A percentile compares a stretch with the other conserved stretches of the same genome.
Evolutionary conservation across 2,329 filamentous ascomycete species (phyloP).

Genomic region (Westerdykella sp.): DNA sequence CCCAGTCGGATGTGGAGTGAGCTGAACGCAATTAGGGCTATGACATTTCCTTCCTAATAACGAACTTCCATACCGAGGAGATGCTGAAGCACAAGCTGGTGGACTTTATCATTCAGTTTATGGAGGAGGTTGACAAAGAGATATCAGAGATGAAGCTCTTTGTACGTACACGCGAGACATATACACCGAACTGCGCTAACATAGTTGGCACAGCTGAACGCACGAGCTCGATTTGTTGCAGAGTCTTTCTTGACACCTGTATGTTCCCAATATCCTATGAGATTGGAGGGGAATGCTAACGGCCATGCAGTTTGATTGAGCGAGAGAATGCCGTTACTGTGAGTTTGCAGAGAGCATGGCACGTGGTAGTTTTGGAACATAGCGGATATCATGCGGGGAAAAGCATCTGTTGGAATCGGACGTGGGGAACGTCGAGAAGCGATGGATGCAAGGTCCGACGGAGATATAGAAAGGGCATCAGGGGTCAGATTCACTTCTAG

Average conservation of each 20-base stretch:
- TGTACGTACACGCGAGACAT: slow-evolving; percentile 50
- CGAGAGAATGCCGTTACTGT: neutral
- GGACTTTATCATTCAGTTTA: slow-evolving; percentile 98
- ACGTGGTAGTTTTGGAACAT: too few relatives aligned
- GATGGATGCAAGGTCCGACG: too few relatives aligned
- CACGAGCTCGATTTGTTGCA: slow-evolving; percentile 91
- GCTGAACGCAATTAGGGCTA: slow-evolving; percentile 61
- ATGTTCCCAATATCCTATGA: slow-evolving; percentile 25
- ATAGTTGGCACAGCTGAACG: slow-evolving; percentile 64
- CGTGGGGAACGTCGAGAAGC: too few relatives aligned
- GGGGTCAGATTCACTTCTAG: too few relatives aligned
- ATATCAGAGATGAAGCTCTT: slow-evolving; percentile 99
- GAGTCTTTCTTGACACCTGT: slow-evolving; percentile 97
- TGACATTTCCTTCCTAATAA: slow-evolving; percentile 97
- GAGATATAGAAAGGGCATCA: too few relatives aligned
- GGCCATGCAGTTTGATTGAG: slow-evolving; percentile 7
- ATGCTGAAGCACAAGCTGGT: slow-evolving; percentile 99
- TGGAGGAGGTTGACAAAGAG: slow-evolving; percentile 99
- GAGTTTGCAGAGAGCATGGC: too few relatives aligned
- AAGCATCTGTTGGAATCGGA: too few relatives aligned
- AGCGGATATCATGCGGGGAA: too few relatives aligned
- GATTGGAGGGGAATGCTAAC: neutral
- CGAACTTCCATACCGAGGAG: slow-evolving; percentile 96
- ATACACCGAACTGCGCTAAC: slow-evolving; percentile 23
- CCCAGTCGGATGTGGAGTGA: slow-evolving; percentile 5